Evolutionary conservation across 2,329 filamentous ascomycete species (phyloP).

Genomic region (Colletotrichum melonis): DNA sequence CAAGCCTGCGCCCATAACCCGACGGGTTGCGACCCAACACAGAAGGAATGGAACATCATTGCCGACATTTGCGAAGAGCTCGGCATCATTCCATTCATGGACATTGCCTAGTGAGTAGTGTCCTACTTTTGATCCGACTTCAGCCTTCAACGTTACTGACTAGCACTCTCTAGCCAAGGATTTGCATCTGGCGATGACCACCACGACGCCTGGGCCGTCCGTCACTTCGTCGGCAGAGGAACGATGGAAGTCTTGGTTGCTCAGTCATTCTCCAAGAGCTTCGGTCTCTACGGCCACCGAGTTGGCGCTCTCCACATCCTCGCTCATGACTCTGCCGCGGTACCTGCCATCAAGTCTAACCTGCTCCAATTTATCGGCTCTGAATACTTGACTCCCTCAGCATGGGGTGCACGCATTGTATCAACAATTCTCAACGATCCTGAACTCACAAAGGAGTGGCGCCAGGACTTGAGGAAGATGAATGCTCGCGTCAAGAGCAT

Average conservation of each 20-base stretch:
- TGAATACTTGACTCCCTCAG: constrained; percentile 41
- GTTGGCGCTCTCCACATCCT: constrained; percentile 37
- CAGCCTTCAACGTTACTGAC: neutral
- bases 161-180: constrained; percentile 38
- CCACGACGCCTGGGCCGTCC: constrained; percentile 44
- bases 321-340: neutral
- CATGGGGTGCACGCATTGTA: constrained; percentile 42
- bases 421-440: constrained; percentile 36
- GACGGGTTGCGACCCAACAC: constrained; percentile 45
- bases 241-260: constrained; percentile 40
- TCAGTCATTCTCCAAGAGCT: constrained; percentile 45
- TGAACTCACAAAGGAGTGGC: constrained; percentile 40
- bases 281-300: constrained; percentile 45
- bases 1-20: constrained; percentile 48
- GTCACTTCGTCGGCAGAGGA: constrained; percentile 40
- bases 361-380: neutral
- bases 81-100: constrained; percentile 45
- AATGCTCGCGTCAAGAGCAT: constrained; percentile 46
- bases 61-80: constrained; percentile 42
- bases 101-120: constrained; percentile 41
- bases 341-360: neutral
- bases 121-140: no score
- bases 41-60: constrained; percentile 43
- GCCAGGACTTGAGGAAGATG: constrained; percentile 48
- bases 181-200: constrained; percentile 46